phyloP scores from a whole-genome alignment of 345 rosid species.

The Acer yangbiense region DNA sequence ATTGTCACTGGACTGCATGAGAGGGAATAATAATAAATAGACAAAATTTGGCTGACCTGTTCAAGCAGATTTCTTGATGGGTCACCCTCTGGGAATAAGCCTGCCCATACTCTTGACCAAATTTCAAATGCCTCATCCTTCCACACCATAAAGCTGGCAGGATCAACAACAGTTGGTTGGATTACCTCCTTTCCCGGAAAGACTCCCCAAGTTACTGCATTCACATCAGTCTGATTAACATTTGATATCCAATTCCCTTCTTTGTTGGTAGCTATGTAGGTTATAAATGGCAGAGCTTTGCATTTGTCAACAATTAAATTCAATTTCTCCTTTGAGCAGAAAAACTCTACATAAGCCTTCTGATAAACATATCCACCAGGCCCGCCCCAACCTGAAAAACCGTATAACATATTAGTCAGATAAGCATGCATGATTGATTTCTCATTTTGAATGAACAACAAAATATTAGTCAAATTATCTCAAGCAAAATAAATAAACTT shows the following conservation, averaged over 20 bases:
- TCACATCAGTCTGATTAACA: slow-evolving; percentile 48
- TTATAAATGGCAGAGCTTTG: slow-evolving; percentile 59
- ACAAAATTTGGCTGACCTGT: slow-evolving; percentile 49
- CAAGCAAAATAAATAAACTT: not conserved
- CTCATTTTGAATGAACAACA: not conserved
- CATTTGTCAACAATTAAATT: slow-evolving; percentile 62
- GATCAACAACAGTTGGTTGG: slow-evolving; percentile 97
- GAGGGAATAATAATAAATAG: not conserved
- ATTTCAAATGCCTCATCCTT: slow-evolving; percentile 98
- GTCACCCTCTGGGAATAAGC: slow-evolving; percentile 72
- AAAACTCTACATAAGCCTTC: slow-evolving; percentile 94
- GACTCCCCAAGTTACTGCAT: slow-evolving; percentile 97
- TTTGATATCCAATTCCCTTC: slow-evolving; percentile 67
- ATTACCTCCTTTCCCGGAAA: slow-evolving; percentile 88
- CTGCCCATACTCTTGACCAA: slow-evolving; percentile 91
- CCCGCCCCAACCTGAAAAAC: slow-evolving; percentile 91
- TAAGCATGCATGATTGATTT: not conserved
- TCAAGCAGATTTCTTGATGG: slow-evolving; percentile 63
- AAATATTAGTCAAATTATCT: not conserved
- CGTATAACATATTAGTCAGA: not conserved
- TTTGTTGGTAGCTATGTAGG: slow-evolving; percentile 77
- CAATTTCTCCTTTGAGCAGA: slow-evolving; percentile 80
- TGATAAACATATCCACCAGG: slow-evolving; percentile 95
- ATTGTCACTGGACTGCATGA: not conserved
- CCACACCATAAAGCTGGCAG: slow-evolving; percentile 91